Evolutionary conservation across 345 rosid genomes (phyloP).

Genomic region (Corymbia maculata): DNA sequence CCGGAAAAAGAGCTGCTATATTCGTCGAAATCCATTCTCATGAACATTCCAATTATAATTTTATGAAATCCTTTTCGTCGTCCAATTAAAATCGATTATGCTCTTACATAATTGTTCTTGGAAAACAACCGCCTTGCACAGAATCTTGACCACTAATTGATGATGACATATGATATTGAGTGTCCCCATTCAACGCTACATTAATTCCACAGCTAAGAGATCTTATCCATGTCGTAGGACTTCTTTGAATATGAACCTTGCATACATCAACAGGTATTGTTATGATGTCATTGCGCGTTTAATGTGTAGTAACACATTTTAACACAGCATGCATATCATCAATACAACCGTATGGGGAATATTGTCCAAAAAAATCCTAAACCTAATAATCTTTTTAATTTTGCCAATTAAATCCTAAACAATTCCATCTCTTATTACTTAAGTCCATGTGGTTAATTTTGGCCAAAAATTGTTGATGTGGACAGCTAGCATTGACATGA

Average conservation of each 20-base stretch:
- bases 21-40: background rate
- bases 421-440: too few relatives aligned
- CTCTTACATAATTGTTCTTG: background rate
- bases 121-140: background rate
- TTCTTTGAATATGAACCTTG: background rate
- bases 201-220: background rate
- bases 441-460: too few relatives aligned
- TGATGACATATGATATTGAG: background rate
- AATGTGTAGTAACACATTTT: background rate
- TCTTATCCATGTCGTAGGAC: background rate
- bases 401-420: too few relatives aligned
- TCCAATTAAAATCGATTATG: background rate
- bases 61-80: background rate
- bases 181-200: background rate
- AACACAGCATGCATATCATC: background rate
- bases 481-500: too few relatives aligned
- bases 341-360: background rate
- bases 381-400: too few relatives aligned
- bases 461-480: too few relatives aligned
- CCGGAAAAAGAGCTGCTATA: background rate
- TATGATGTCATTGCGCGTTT: background rate
- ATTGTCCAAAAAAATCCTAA: too few relatives aligned
- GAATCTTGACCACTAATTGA: background rate
- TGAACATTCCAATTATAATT: background rate
- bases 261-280: background rate